Evolutionary conservation across 257 asterid species (phyloP).

Genomic region (Nicotiana attenuata): DNA sequence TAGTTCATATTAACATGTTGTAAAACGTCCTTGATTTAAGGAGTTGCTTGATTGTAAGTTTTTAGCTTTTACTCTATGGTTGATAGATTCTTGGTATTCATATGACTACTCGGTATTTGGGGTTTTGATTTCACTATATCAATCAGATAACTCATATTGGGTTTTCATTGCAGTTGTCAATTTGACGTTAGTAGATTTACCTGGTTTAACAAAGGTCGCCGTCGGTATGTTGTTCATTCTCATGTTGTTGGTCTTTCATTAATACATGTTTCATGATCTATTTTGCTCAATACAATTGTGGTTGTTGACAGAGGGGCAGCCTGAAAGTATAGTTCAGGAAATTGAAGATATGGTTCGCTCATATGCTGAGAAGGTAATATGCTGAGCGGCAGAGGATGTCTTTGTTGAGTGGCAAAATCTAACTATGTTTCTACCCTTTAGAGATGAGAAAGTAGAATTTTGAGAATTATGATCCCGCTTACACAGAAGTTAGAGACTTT

Average conservation of each 20-base stretch:
- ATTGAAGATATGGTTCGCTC: constrained; percentile 44
- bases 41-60: neutral
- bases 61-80: neutral
- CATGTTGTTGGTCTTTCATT: neutral
- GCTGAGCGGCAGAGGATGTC: neutral
- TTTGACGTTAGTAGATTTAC: constrained; percentile 41
- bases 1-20: neutral
- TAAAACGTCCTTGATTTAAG: neutral
- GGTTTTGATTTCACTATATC: neutral
- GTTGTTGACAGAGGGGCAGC: constrained; percentile 36
- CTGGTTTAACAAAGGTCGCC: constrained; percentile 44
- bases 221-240: constrained; percentile 32
- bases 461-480: neutral
- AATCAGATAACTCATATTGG: neutral
- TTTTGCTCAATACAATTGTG: neutral
- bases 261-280: neutral
- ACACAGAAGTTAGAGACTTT: neutral
- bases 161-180: constrained; percentile 39
- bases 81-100: neutral
- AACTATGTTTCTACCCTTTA: neutral
- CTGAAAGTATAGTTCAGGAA: constrained; percentile 35
- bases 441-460: neutral
- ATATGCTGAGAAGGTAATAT: constrained; percentile 35
- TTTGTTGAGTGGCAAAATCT: neutral
- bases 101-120: neutral